A percentile compares a stretch with the other conserved stretches of the same genome.
Conservation (phyloP, 495 filamentous ascomycete species). For the Barbatosphaeria neglecta region DNA sequence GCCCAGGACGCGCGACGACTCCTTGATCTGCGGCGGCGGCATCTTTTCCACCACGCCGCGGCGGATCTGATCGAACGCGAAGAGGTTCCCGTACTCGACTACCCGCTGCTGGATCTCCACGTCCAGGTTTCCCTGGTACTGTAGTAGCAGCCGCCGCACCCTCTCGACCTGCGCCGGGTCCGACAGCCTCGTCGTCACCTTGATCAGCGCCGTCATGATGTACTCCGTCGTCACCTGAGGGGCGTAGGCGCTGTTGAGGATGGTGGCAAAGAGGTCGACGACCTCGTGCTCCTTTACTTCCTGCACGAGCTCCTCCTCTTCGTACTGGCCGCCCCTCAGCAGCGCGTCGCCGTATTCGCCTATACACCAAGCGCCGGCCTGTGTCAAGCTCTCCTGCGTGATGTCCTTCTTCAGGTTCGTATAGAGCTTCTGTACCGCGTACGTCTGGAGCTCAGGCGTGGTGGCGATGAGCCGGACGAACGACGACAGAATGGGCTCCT, state of each 20-base stretch:
- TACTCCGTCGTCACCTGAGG: conserved; percentile 86
- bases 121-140: conserved; percentile 70
- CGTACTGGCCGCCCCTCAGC: conserved; percentile 78
- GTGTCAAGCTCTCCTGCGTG: conserved; percentile 86
- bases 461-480: conserved; percentile 94
- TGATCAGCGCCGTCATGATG: conserved; percentile 89
- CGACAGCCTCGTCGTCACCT: conserved; percentile 79
- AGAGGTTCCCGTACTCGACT: conserved; percentile 90
- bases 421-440: conserved; percentile 92
- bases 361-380: conserved; percentile 96
- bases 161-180: conserved; percentile 76
- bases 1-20: conserved; percentile 82
- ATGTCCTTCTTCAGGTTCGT: conserved; percentile 85
- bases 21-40: conserved; percentile 92
- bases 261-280: conserved; percentile 79
- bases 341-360: conserved; percentile 92
- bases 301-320: conserved; percentile 86
- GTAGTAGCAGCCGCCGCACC: conserved; percentile 63
- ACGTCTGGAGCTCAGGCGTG: conserved; percentile 86
- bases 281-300: conserved; percentile 85
- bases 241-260: conserved; percentile 86
- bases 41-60: conserved; percentile 90
- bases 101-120: conserved; percentile 93
- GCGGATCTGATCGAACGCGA: conserved; percentile 77
- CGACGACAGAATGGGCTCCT: conserved; percentile 93